Conservation (phyloP, 2,329 filamentous ascomycete genomes). For the Raffaelea ambrosiae region DNA sequence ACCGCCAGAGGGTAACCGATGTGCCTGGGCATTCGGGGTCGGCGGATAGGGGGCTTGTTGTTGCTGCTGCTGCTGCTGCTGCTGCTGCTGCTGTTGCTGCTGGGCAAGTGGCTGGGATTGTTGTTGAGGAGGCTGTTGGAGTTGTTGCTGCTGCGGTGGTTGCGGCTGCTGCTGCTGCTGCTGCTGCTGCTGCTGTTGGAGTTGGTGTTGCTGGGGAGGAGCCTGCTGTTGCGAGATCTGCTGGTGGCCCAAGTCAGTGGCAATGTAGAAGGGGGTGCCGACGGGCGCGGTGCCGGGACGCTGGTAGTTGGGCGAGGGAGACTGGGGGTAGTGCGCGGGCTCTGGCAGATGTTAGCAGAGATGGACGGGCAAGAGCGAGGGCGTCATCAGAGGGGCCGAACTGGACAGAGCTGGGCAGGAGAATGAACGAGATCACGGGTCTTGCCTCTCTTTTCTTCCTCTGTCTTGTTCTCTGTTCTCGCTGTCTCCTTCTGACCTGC, state of each 20-base stretch:
- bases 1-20: slow-evolving; percentile 37
- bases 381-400: not conserved
- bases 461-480: not conserved
- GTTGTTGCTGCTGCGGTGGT: not conserved
- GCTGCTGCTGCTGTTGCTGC: slow-evolving; percentile 16
- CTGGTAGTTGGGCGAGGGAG: slow-evolving; percentile 47
- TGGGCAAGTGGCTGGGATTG: slow-evolving; percentile 26
- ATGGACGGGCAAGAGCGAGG: no score
- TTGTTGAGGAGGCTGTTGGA: slow-evolving; percentile 12
- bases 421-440: no score
- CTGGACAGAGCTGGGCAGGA: no score
- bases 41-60: slow-evolving; percentile 19
- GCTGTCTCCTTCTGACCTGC: not conserved
- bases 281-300: slow-evolving; percentile 43
- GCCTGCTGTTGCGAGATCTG: not conserved
- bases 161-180: not conserved
- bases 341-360: slow-evolving; percentile 13
- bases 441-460: not conserved
- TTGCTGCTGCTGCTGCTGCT: slow-evolving; percentile 35
- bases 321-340: slow-evolving; percentile 38
- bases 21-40: slow-evolving; percentile 42
- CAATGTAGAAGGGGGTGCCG: slow-evolving; percentile 59
- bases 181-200: slow-evolving; percentile 3
- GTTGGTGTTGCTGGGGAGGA: not conserved
- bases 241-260: slow-evolving; percentile 42